These are phyloP conservation scores for Suhomyces prunicola DNA, from an alignment of 805 yeast genomes.

Conservation along the genomic window DNA sequence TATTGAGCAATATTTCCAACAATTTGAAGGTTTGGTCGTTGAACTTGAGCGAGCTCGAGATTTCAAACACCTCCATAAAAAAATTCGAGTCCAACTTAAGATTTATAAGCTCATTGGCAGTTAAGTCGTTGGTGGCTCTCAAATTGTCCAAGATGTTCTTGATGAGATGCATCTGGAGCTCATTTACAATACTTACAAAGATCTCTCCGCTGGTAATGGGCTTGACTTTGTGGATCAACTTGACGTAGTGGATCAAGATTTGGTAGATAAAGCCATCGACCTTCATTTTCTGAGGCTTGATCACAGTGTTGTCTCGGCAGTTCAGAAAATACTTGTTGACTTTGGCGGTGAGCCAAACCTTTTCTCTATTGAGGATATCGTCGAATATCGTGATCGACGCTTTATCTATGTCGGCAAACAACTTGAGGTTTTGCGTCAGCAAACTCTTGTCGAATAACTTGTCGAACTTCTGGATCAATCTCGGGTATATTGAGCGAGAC, in stretches of 20 bases:
- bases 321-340: conserved; percentile 24
- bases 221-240: conserved; percentile 35
- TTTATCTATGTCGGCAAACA: conserved; percentile 41
- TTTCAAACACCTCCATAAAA: conserved; percentile 38
- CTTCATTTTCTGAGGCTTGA: conserved; percentile 9
- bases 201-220: conserved; percentile 38
- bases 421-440: conserved; percentile 34
- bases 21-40: conserved; percentile 27
- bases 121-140: conserved; percentile 17
- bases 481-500: conserved; percentile 29
- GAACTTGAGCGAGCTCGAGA: conserved; percentile 29
- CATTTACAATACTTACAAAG: conserved; percentile 34
- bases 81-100: conserved; percentile 37
- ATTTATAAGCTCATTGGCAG: conserved; percentile 20
- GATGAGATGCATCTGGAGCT: conserved; percentile 36
- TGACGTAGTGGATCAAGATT: conserved; percentile 39
- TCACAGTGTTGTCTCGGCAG: conserved; percentile 1
- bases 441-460: conserved; percentile 33
- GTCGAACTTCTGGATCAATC: conserved; percentile 32
- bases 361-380: conserved; percentile 38
- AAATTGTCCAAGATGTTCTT: conserved; percentile 31
- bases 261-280: conserved; percentile 41
- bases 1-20: conserved; percentile 9
- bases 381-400: conserved; percentile 38
- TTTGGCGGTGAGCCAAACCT: conserved; percentile 28